Conservation (phyloP, 441 rosid genomes). For the Metrosideros polymorpha region DNA sequence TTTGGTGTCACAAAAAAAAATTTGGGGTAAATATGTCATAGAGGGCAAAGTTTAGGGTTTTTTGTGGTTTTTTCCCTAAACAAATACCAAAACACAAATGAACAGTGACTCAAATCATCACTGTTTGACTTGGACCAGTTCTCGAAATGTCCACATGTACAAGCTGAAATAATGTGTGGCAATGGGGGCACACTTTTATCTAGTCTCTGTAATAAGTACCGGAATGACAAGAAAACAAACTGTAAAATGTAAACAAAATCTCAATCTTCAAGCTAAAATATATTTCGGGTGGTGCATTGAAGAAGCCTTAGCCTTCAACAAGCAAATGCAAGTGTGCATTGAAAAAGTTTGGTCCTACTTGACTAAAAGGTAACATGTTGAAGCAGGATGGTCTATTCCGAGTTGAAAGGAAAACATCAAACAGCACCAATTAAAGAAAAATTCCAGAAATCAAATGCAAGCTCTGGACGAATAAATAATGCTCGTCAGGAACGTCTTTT, state of each 20-base stretch:
- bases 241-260: not conserved
- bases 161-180: not conserved
- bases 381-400: not conserved
- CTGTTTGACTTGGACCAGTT: not conserved
- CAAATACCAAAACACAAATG: not conserved
- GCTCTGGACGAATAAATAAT: not conserved
- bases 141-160: not conserved
- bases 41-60: too few relatives aligned
- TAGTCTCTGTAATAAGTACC: not conserved
- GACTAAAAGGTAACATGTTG: not conserved
- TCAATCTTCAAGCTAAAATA: not conserved
- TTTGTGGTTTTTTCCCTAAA: too few relatives aligned
- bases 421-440: not conserved
- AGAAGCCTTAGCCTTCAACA: not conserved
- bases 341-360: not conserved
- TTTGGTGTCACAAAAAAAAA: too few relatives aligned
- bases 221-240: not conserved
- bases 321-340: not conserved
- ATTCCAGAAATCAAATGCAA: not conserved
- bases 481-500: not conserved
- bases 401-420: not conserved
- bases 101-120: not conserved
- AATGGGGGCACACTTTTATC: not conserved
- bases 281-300: not conserved
- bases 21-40: too few relatives aligned